A percentile compares a stretch with the other conserved stretches of the same genome.
Evolutionary conservation across 441 rosid genomes (phyloP).

Genomic region (Erodium texanum): DNA sequence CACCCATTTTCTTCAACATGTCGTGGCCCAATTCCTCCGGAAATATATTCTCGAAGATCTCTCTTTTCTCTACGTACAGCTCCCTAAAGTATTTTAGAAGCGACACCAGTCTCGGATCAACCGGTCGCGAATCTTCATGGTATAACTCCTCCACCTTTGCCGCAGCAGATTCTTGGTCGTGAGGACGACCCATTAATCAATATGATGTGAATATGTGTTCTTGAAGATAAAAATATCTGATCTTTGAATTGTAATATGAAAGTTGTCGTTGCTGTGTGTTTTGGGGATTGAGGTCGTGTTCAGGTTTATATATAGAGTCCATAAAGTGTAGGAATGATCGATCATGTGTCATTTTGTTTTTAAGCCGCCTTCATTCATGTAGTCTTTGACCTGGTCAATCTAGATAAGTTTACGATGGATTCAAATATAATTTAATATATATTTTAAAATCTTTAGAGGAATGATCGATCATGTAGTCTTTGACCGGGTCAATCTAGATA

Average conservation of each 20-base stretch:
- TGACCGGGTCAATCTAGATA: not conserved
- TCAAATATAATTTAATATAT: too few relatives aligned
- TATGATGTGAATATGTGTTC: not conserved
- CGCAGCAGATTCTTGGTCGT: not conserved
- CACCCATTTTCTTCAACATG: slow-evolving; percentile 17
- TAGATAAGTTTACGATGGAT: too few relatives aligned
- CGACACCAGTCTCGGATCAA: slow-evolving; percentile 20
- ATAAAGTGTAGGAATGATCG: not conserved
- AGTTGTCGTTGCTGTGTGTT: too few relatives aligned
- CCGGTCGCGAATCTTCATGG: not conserved
- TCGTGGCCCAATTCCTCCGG: slow-evolving; percentile 20
- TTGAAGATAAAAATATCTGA: not conserved
- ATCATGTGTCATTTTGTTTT: not conserved
- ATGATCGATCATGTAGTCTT: not conserved
- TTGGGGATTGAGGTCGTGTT: not conserved
- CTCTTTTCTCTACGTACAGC: slow-evolving; percentile 20
- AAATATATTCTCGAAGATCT: slow-evolving; percentile 24
- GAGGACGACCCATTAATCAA: not conserved
- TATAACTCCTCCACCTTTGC: not conserved
- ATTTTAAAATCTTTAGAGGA: too few relatives aligned
- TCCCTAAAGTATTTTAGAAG: slow-evolving; percentile 25
- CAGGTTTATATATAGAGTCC: not conserved
- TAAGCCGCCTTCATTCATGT: not conserved
- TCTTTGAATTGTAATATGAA: not conserved
- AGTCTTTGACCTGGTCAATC: not conserved